Percentiles rank a stretch among this genome's conserved stretches.
Conservation (phyloP, 2,329 filamentous ascomycete species). For the Ophioceras dolichostomum region DNA sequence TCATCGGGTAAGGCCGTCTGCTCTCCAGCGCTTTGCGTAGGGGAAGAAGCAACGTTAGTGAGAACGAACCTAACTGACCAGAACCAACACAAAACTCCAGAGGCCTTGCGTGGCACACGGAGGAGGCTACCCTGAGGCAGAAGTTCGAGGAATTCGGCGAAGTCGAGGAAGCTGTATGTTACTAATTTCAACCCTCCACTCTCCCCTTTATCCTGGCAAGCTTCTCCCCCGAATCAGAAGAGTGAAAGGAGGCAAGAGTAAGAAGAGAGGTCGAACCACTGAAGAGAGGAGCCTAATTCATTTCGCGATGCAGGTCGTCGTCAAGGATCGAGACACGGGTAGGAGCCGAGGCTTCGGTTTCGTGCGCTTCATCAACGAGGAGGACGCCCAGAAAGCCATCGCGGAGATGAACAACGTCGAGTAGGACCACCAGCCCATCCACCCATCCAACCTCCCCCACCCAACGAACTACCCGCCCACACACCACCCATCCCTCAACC, state of each 20-base stretch:
- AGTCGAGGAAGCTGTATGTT: conserved; percentile 89
- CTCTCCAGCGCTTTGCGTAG: too few species aligned
- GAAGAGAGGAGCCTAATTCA: background rate
- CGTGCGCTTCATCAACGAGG: conserved; percentile 72
- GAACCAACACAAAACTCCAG: too few species aligned
- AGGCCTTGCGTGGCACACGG: conserved; percentile 97
- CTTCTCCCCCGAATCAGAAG: conserved; percentile 2
- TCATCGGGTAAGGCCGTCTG: conserved; percentile 82
- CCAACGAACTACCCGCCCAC: background rate
- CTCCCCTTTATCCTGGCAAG: background rate
- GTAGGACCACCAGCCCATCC: conserved; percentile 38
- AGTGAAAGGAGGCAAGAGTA: too few species aligned
- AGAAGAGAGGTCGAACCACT: background rate
- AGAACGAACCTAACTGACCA: too few species aligned
- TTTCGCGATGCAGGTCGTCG: conserved; percentile 59
- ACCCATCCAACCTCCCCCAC: background rate
- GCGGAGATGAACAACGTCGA: conserved; percentile 76
- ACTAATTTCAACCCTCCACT: background rate
- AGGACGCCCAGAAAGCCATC: conserved; percentile 68
- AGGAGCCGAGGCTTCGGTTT: conserved; percentile 97
- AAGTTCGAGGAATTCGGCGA: conserved; percentile 89
- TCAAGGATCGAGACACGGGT: conserved; percentile 94
- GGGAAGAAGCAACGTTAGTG: too few species aligned
- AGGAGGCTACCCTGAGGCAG: conserved; percentile 71
- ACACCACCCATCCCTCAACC: too few species aligned